Evolutionary conservation across 2,329 filamentous ascomycete species (phyloP), one percentile per base, ranked within the genome.

Genomic region (Emergomyces orientalis): DNA sequence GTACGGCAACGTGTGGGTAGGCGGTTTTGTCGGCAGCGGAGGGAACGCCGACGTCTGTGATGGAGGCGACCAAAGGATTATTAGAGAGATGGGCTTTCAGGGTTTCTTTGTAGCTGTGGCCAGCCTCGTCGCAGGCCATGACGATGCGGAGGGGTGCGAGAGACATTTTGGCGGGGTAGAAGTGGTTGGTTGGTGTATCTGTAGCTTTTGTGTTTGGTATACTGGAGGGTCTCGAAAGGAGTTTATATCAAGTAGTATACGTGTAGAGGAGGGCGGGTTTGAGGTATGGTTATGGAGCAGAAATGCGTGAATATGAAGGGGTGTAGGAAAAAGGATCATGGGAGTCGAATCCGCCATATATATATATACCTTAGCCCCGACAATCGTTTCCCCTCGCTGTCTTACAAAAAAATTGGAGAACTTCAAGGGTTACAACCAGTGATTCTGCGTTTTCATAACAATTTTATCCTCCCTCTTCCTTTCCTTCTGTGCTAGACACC

Each of bases 1-100:
- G 84, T 49, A 90, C 88, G 63, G 90, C 90, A 49, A 89, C 83
- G 74, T 90, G 87, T 0, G 90, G 89, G 75, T 95, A 95, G 2
- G 90, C 87, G 1, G 88, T 93, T 74, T 90, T 90, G 80, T 94
- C 89, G 63, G 80, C 77, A 62, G 80, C 71, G 54, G 80, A 79
- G 68, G 84, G 79, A 67, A 89, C 87, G 68, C 90, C 90, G 59
- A 94, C 88, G 71, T 95, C 90, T 65, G 84, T 81, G 66, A 94
- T 81, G 65, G 83, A 81, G 62, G 80, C 77, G 66, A 95, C 88
- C 65, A 86, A 84, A 2, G 83, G 76, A 76, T 89, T 84, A 57
- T 83, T 79, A 67, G 87, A 81, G 65, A 95, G 84, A 71, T 90
- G 86, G 60, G 81, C 79, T 73, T 89, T 90, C 78, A 95, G 87